Evolutionary conservation across 1,284 basidiomycete genomes (phyloP).

Genomic region (Ganoderma multipileum): DNA sequence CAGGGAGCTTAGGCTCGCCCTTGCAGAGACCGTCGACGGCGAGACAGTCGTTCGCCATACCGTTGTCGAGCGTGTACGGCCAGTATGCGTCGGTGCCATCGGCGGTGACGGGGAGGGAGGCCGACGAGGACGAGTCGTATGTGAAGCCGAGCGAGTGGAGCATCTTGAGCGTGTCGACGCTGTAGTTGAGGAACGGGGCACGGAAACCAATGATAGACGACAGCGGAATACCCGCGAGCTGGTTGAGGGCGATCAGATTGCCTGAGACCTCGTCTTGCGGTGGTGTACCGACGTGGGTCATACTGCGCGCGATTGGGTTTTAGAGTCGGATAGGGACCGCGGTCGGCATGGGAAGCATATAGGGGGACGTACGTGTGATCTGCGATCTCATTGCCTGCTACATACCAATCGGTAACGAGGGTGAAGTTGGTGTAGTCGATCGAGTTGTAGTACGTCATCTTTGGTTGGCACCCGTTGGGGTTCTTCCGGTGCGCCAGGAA

Average conservation of each 20-base stretch:
- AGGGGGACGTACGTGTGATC: conserved; percentile 73
- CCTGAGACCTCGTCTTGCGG: conserved; percentile 75
- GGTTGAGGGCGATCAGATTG: conserved; percentile 82
- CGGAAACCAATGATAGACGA: conserved; percentile 78
- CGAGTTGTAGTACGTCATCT: conserved; percentile 80
- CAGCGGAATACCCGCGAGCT: conserved; percentile 81
- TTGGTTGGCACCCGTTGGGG: conserved; percentile 81
- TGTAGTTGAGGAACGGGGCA: conserved; percentile 80
- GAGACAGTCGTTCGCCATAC: conserved; percentile 83
- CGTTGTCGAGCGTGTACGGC: conserved; percentile 79
- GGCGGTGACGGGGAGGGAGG: conserved; percentile 75
- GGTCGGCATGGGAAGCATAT: background rate
- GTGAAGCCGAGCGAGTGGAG: conserved; percentile 68
- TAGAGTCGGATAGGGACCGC: background rate
- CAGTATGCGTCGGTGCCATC: conserved; percentile 77
- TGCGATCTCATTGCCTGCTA: conserved; percentile 87
- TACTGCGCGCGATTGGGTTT: conserved; percentile 48
- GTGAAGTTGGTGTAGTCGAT: conserved; percentile 83
- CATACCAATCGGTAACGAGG: conserved; percentile 85
- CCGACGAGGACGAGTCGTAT: conserved; percentile 75
- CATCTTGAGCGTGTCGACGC: conserved; percentile 64
- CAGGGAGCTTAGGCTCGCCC: conserved; percentile 76
- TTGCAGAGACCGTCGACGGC: conserved; percentile 64
- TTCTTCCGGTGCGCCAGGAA: conserved; percentile 82
- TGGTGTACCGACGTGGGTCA: conserved; percentile 82